Evolutionary conservation across 2,329 filamentous ascomycete species (phyloP).

Genomic region (Pyrenophora seminiperda): DNA sequence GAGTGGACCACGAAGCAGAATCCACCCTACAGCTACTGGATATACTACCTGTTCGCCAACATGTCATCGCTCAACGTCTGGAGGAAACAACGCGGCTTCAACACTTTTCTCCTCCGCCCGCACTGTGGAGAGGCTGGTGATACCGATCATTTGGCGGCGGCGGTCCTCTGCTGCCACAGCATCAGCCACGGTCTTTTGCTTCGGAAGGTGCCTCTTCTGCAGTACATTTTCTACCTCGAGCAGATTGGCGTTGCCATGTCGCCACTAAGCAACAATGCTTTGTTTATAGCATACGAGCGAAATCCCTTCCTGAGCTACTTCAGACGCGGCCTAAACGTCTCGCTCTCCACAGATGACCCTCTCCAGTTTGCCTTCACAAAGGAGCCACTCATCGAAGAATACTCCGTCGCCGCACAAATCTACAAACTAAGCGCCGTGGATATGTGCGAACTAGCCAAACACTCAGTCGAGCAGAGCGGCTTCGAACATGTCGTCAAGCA

Average conservation of each 20-base stretch:
- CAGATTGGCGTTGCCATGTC: conserved; percentile 99
- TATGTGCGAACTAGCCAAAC: conserved; percentile 97
- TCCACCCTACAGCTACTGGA: conserved; percentile 98
- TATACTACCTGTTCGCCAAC: conserved; percentile 96
- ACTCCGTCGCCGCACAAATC: conserved; percentile 96
- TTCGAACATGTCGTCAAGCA: conserved; percentile 90
- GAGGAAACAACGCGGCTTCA: conserved; percentile 90
- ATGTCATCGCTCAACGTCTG: conserved; percentile 90
- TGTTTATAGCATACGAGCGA: conserved; percentile 94
- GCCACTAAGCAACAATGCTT: conserved; percentile 95
- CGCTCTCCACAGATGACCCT: conserved; percentile 93
- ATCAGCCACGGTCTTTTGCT: conserved; percentile 94
- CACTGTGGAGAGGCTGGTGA: conserved; percentile 98
- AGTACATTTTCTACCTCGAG: conserved; percentile 97
- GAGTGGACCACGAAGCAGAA: conserved; percentile 93
- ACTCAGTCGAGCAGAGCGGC: conserved; percentile 92
- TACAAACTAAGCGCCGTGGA: conserved; percentile 97
- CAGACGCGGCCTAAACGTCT: conserved; percentile 91
- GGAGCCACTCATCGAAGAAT: conserved; percentile 96
- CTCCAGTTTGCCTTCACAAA: conserved; percentile 98
- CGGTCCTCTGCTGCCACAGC: conserved; percentile 90
- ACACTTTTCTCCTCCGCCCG: conserved; percentile 88
- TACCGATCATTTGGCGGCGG: conserved; percentile 91
- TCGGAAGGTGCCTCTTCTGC: conserved; percentile 89
- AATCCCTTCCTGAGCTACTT: conserved; percentile 98